phyloP scores from a whole-genome alignment of 2,329 filamentous ascomycete species.

The Sporothrix dimorphospora region DNA sequence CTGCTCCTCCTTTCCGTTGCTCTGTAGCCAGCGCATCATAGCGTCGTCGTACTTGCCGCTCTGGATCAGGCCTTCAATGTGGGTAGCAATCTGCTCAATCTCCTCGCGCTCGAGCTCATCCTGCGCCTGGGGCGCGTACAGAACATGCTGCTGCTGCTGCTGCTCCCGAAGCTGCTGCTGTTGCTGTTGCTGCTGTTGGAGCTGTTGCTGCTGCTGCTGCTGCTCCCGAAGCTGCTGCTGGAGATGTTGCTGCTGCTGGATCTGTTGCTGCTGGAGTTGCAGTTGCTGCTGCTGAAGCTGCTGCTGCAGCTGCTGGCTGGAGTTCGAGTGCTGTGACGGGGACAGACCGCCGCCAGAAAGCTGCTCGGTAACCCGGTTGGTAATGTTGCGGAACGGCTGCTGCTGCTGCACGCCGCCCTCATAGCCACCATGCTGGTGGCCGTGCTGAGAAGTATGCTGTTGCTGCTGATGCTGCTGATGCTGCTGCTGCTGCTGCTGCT shows the following conservation, averaged over 20 bases:
- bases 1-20: slow-evolving; percentile 60
- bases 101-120: slow-evolving; percentile 57
- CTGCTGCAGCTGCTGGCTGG: slow-evolving; percentile 29
- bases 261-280: slow-evolving; percentile 25
- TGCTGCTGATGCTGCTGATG: slow-evolving; percentile 28
- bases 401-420: slow-evolving; percentile 16
- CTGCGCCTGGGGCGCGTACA: slow-evolving; percentile 47
- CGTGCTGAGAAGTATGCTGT: slow-evolving; percentile 31
- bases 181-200: slow-evolving; percentile 31
- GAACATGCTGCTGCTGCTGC: slow-evolving; percentile 40
- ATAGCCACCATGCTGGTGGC: slow-evolving; percentile 23
- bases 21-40: slow-evolving; percentile 68
- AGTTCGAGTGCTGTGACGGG: slow-evolving; percentile 36
- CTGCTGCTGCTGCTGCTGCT: slow-evolving; percentile 27
- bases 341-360: slow-evolving; percentile 26
- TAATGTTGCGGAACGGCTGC: slow-evolving; percentile 27
- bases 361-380: slow-evolving; percentile 28
- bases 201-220: slow-evolving; percentile 10
- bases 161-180: slow-evolving; percentile 25
- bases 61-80: slow-evolving; percentile 65
- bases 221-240: slow-evolving; percentile 13
- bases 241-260: slow-evolving; percentile 22
- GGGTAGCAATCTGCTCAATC: slow-evolving; percentile 56
- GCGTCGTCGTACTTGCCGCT: slow-evolving; percentile 64
- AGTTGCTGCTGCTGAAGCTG: slow-evolving; percentile 36